These are phyloP conservation scores for Podila verticillata DNA, from an alignment of 192 early-diverging fungal genomes.

Conservation along the genomic window DNA sequence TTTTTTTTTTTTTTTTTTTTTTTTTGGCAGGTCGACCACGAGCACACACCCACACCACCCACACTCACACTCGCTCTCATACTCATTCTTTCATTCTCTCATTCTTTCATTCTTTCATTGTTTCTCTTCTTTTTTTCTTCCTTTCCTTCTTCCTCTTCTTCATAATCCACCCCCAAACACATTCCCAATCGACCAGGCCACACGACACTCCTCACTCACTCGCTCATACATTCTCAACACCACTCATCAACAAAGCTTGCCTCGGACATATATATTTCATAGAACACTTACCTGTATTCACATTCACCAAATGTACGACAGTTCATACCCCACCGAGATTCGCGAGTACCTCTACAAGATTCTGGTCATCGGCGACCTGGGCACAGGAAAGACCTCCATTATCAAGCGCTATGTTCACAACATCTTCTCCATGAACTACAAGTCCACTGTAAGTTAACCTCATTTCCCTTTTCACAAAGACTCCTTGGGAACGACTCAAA, in stretches of 20 bases:
- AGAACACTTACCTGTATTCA: too few species aligned
- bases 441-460: slow-evolving; percentile 60
- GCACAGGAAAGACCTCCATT: slow-evolving; percentile 69
- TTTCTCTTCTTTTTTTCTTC: not conserved
- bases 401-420: slow-evolving; percentile 70
- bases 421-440: slow-evolving; percentile 65
- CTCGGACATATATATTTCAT: not conserved
- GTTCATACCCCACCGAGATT: slow-evolving; percentile 49
- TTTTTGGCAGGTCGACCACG: too few species aligned
- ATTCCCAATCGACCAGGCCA: too few species aligned
- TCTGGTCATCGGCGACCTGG: slow-evolving; percentile 68
- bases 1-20: too few species aligned
- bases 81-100: too few species aligned
- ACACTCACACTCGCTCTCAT: not conserved
- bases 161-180: too few species aligned
- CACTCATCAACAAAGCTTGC: not conserved
- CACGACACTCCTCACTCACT: not conserved
- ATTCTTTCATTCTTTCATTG: not conserved
- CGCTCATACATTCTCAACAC: not conserved
- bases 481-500: not conserved
- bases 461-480: not conserved
- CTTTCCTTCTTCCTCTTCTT: not conserved
- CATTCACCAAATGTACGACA: slow-evolving; percentile 24
- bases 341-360: slow-evolving; percentile 70
- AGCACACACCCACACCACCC: too few species aligned